Conservation (phyloP, 352 stramenopile species). For the Phytopythium sindhum region DNA sequence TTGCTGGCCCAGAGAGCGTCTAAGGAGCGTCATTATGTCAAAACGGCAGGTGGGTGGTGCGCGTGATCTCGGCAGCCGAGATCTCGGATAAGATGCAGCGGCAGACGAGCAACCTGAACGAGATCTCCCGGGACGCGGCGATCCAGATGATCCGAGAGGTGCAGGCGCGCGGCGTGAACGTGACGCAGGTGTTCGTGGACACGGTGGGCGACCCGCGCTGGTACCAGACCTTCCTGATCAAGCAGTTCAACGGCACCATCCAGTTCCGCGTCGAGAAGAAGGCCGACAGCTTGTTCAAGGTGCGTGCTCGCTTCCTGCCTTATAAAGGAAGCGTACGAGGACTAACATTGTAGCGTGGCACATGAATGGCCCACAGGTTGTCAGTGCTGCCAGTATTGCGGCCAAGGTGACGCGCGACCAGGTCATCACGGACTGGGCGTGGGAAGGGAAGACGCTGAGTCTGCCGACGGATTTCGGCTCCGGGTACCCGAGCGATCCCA, state of each 20-base stretch:
- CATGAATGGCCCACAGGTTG: slow-evolving; percentile 62
- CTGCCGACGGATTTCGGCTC: slow-evolving; percentile 77
- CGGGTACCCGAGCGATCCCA: slow-evolving; percentile 92
- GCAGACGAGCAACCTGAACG: slow-evolving; percentile 90
- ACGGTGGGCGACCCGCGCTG: slow-evolving; percentile 91
- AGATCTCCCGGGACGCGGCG: slow-evolving; percentile 92
- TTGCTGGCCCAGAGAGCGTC: background rate
- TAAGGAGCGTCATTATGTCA: background rate
- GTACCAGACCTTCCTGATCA: slow-evolving; percentile 92
- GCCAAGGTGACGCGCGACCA: slow-evolving; percentile 93
- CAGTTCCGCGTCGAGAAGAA: slow-evolving; percentile 96
- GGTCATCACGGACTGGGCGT: slow-evolving; percentile 88
- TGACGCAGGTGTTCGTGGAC: slow-evolving; percentile 93
- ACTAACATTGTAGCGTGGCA: too few relatives aligned
- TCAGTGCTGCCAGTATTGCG: slow-evolving; percentile 91
- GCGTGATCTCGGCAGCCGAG: slow-evolving; percentile 89
- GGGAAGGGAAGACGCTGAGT: slow-evolving; percentile 66
- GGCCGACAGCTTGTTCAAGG: slow-evolving; percentile 95
- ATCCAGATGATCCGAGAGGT: slow-evolving; percentile 92
- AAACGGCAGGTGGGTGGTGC: slow-evolving; percentile 81
- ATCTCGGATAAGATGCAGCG: slow-evolving; percentile 95
- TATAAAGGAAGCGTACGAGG: background rate
- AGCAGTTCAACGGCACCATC: slow-evolving; percentile 87
- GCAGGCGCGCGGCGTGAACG: slow-evolving; percentile 78
- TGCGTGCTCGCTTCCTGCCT: slow-evolving; percentile 7